phyloP scores from a whole-genome alignment of 441 rosid genomes.

The Kokia cookei region DNA sequence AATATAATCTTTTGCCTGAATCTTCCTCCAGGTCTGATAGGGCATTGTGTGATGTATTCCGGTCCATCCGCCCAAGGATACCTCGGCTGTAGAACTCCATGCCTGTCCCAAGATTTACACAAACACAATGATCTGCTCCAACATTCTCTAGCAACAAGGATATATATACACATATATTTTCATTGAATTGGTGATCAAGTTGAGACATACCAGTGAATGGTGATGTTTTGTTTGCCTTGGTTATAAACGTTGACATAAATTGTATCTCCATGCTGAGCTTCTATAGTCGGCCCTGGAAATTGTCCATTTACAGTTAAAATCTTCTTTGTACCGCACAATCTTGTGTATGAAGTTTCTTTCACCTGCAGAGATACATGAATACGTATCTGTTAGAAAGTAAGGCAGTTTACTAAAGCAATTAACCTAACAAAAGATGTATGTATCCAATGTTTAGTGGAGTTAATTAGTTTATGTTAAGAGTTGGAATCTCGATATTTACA shows the following conservation, averaged over 20 bases:
- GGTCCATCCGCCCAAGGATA: slow-evolving; percentile 74
- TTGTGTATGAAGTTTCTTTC: slow-evolving; percentile 30
- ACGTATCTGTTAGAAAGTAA: not conserved
- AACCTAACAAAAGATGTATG: not conserved
- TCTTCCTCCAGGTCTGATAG: slow-evolving; percentile 35
- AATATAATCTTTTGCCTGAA: slow-evolving; percentile 40
- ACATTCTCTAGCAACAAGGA: not conserved
- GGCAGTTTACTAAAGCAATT: not conserved
- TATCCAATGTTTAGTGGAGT: too few species aligned
- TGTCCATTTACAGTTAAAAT: slow-evolving; percentile 52
- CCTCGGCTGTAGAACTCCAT: slow-evolving; percentile 54
- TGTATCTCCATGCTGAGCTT: slow-evolving; percentile 40
- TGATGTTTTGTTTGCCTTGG: slow-evolving; percentile 37
- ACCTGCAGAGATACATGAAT: slow-evolving; percentile 19
- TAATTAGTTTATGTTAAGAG: not conserved
- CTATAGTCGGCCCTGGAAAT: slow-evolving; percentile 50
- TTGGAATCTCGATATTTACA: not conserved
- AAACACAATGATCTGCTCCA: not conserved
- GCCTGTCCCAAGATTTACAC: slow-evolving; percentile 28
- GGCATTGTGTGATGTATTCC: slow-evolving; percentile 56
- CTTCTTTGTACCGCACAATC: slow-evolving; percentile 45
- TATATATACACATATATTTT: not conserved
- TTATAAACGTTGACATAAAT: slow-evolving; percentile 37
- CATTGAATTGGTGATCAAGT: not conserved
- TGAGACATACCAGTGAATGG: slow-evolving; percentile 48